These are phyloP conservation scores for Quercus cerris DNA, from an alignment of 306 rosid species.

Conservation along the genomic window DNA sequence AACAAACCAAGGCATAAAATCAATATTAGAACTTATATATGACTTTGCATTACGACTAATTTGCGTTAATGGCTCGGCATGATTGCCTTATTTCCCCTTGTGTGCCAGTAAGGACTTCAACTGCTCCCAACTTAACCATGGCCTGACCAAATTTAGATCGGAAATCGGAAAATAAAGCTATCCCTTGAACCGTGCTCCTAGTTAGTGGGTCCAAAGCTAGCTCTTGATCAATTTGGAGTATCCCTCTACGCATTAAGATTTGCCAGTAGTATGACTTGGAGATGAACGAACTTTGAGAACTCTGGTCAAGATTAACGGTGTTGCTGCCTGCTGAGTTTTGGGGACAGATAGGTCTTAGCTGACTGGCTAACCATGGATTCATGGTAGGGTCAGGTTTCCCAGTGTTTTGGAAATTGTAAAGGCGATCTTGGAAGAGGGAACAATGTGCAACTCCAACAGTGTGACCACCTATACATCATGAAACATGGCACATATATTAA, in stretches of 20 bases:
- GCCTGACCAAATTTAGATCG: constrained; percentile 24
- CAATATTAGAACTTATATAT: background rate
- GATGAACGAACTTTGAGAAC: background rate
- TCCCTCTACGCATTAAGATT: constrained; percentile 12
- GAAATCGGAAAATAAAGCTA: background rate
- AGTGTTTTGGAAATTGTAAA: constrained; percentile 27
- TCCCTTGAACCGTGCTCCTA: background rate
- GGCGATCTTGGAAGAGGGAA: constrained; percentile 31
- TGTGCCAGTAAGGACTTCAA: constrained; percentile 15
- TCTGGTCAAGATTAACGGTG: constrained; percentile 27
- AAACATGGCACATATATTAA: background rate
- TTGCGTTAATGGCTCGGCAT: constrained; percentile 15
- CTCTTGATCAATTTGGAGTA: constrained; percentile 45
- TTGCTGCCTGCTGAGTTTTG: background rate
- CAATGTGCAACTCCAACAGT: constrained; percentile 41
- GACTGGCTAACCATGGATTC: background rate
- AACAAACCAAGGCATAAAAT: background rate
- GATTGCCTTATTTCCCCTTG: constrained; percentile 32
- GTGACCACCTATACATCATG: constrained; percentile 33
- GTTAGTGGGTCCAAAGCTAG: constrained; percentile 21
- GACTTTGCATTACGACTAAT: background rate
- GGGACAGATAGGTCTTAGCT: constrained; percentile 15
- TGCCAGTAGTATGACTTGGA: constrained; percentile 22
- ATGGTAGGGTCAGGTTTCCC: constrained; percentile 29
- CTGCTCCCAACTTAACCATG: constrained; percentile 40